These are phyloP conservation scores for Cantharellus cinnabarinus DNA, from an alignment of 768 basidiomycete species.

Conservation along the genomic window DNA sequence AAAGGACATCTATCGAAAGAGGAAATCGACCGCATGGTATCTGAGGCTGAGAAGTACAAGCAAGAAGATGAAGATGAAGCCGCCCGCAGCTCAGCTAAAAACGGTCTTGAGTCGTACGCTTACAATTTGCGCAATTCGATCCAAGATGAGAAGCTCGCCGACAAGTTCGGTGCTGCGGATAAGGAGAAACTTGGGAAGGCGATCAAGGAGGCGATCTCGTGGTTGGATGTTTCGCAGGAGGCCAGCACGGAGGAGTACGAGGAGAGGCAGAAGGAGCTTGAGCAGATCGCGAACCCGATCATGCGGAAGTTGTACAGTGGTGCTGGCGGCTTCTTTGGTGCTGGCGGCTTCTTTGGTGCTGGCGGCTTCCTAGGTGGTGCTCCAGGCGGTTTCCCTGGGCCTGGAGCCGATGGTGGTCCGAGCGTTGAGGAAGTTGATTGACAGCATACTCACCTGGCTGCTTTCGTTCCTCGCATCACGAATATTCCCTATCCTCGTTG, in stretches of 20 bases:
- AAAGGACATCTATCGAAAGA: constrained; percentile 32
- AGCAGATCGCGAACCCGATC: constrained; percentile 22
- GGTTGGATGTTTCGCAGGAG: constrained; percentile 21
- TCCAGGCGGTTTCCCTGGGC: constrained; percentile 8
- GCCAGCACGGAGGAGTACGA: constrained; percentile 26
- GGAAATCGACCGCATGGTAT: constrained; percentile 36
- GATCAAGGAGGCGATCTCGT: constrained; percentile 20
- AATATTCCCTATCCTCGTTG: not conserved
- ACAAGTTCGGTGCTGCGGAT: constrained; percentile 21
- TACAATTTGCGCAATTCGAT: constrained; percentile 26
- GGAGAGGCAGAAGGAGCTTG: constrained; percentile 22
- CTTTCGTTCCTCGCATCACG: not conserved
- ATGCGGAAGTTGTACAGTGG: constrained; percentile 18
- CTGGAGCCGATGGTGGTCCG: constrained; percentile 19
- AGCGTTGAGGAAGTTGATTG: constrained; percentile 22
- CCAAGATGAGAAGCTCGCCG: constrained; percentile 19
- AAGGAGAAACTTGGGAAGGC: constrained; percentile 18
- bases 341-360: constrained; percentile 11
- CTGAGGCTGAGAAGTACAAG: constrained; percentile 28
- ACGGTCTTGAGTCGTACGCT: constrained; percentile 26
- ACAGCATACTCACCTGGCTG: not conserved
- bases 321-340: constrained; percentile 16
- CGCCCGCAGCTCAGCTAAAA: constrained; percentile 20
- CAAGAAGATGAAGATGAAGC: constrained; percentile 60
- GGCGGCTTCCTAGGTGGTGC: constrained; percentile 16